These are phyloP conservation scores for Phlebiopsis gigantea DNA, from an alignment of 768 basidiomycete species.

Conservation along the genomic window DNA sequence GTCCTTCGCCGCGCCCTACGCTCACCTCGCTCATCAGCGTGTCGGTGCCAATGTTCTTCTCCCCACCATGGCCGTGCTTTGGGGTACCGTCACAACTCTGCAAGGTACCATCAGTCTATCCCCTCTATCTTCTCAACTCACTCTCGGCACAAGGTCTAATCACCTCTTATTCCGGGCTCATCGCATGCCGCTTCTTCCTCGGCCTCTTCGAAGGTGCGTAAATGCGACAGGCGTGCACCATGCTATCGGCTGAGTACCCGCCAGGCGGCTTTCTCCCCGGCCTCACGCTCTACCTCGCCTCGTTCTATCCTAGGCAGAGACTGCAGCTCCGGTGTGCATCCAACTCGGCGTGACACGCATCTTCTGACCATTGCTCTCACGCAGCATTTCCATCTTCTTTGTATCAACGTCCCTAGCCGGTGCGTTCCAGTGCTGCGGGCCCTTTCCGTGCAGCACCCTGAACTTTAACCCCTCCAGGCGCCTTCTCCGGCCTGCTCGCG, in stretches of 20 bases:
- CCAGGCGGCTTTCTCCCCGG: constrained; percentile 8
- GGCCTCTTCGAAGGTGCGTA: constrained; percentile 10
- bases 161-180: constrained; percentile 6
- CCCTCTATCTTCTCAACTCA: no score
- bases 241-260: background rate
- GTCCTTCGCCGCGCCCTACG: no score
- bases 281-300: constrained; percentile 21
- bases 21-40: constrained; percentile 22
- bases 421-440: background rate
- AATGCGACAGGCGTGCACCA: background rate
- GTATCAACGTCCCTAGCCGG: constrained; percentile 44
- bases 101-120: no score
- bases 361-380: constrained; percentile 60
- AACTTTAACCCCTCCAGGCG: constrained; percentile 20
- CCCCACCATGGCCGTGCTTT: constrained; percentile 54
- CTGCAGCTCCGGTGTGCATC: constrained; percentile 25
- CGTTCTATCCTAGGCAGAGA: constrained; percentile 24
- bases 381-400: constrained; percentile 35
- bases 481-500: constrained; percentile 56
- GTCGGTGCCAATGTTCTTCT: constrained; percentile 49
- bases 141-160: constrained; percentile 7
- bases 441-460: background rate
- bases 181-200: constrained; percentile 11
- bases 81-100: constrained; percentile 54
- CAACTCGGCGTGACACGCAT: constrained; percentile 30